Evolutionary conservation across 768 basidiomycete genomes (phyloP).

Genomic region (Cyathus striatus): DNA sequence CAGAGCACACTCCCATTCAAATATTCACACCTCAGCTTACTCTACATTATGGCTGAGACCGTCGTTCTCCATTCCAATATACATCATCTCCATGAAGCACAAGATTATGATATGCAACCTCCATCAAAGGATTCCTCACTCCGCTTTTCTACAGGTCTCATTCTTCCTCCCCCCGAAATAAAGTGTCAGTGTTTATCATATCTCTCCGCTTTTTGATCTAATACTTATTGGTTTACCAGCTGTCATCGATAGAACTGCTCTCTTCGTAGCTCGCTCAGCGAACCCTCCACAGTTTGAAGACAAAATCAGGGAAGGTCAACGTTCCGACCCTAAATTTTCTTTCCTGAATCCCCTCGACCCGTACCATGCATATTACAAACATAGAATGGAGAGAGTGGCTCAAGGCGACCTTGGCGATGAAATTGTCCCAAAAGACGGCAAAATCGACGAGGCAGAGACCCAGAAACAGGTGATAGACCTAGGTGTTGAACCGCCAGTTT

Average conservation of each 20-base stretch:
- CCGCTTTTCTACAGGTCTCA: slow-evolving; percentile 79
- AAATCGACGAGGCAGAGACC: slow-evolving; percentile 24
- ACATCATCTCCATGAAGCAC: slow-evolving; percentile 30
- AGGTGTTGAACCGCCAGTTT: slow-evolving; percentile 71
- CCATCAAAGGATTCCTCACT: slow-evolving; percentile 21
- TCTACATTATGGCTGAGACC: slow-evolving; percentile 46
- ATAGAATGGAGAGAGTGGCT: slow-evolving; percentile 80
- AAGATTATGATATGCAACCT: slow-evolving; percentile 35
- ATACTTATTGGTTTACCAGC: slow-evolving; percentile 34
- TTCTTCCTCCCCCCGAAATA: slow-evolving; percentile 94
- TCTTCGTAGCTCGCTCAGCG: slow-evolving; percentile 88
- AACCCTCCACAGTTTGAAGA: slow-evolving; percentile 93
- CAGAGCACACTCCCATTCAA: too few relatives aligned
- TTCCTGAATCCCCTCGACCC: slow-evolving; percentile 97
- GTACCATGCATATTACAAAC: slow-evolving; percentile 97
- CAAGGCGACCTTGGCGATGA: slow-evolving; percentile 75
- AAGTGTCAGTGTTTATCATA: slow-evolving; percentile 62
- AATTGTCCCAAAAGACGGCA: slow-evolving; percentile 36
- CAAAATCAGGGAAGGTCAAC: slow-evolving; percentile 94
- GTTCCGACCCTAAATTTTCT: slow-evolving; percentile 96
- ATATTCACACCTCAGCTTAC: too few relatives aligned
- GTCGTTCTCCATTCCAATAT: slow-evolving; percentile 35
- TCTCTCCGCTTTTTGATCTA: slow-evolving; percentile 6
- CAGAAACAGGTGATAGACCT: slow-evolving; percentile 51
- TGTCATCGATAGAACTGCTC: slow-evolving; percentile 93